Base-by-base conservation (phyloP, 768 basidiomycete genomes). In the Naganishia vaughanmartiniae region DNA sequence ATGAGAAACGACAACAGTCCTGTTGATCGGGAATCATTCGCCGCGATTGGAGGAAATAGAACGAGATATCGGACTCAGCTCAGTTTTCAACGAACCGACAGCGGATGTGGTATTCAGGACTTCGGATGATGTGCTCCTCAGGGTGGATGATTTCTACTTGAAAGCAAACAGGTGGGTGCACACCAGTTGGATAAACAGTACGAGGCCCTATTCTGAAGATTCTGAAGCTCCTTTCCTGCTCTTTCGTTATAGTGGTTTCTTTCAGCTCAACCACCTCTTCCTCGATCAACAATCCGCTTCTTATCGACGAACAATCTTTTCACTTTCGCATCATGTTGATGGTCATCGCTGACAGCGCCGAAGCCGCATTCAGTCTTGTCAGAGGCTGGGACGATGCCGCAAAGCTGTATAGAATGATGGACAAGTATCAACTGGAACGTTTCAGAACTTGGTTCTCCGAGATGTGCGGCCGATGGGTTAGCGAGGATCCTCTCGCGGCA, bases 361-460 rank as follows among this genome's bases (percentile, higher is more conserved):
- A n/a, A n/a, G n/a, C n/a, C n/a, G n/a, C n/a, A n/a, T n/a, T n/a
- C n/a, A n/a, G n/a, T n/a, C n/a, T n/a, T n/a, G n/a, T n/a, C n/a
- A n/a, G n/a, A n/a, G n/a, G n/a, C n/a, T 36, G 56, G 56, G 6
- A 17, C 21, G 30, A 36, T 2, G 56, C 56, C 4, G 33, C 56
- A 14, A 12, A 17, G 6, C 17, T 57, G 6, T 57, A 57, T 34
- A 28, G 56, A 2, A 57, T 57, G 56, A 57, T 57, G 56, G 56
- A 57, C 10, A 57, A 57, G 21, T 57, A 57, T 10, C 56, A 57
- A 19, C 56, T 57, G 31, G 56, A 57, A 9, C 30, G 31, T 31
- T 31, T 33, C 34, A 28, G 34, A 24, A 28, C 56, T 15, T 57
- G 56, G 56, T 57, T 57, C 33, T 57, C 56, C 56, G 56, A 57